These are phyloP conservation scores for Russula olivacea DNA, from an alignment of 768 basidiomycete species.

Conservation along the genomic window DNA sequence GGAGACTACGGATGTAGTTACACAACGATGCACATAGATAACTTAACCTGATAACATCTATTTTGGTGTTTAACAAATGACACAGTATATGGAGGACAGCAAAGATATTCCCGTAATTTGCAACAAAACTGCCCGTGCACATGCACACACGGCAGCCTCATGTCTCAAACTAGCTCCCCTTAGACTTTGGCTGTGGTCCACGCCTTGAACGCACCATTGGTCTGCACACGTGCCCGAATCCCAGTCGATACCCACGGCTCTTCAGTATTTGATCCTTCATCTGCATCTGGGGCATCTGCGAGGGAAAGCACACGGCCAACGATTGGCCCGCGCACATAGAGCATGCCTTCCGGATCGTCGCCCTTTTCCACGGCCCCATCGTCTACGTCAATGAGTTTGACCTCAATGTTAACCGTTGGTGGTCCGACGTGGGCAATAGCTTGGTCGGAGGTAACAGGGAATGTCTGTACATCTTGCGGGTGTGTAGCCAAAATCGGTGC, in stretches of 20 bases:
- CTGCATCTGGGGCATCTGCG: conserved; percentile 37
- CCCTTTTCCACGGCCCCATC: conserved; percentile 62
- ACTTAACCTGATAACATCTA: neutral
- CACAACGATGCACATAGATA: neutral
- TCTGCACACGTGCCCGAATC: conserved; percentile 31
- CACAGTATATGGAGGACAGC: neutral
- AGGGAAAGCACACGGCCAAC: conserved; percentile 50
- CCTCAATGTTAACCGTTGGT: conserved; percentile 81
- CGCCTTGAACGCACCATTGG: conserved; percentile 37
- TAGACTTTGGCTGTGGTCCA: conserved; percentile 7
- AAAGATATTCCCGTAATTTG: neutral
- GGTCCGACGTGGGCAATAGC: conserved; percentile 60
- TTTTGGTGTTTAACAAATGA: neutral
- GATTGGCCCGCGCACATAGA: conserved; percentile 67
- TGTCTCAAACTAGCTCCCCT: neutral
- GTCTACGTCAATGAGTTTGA: conserved; percentile 63
- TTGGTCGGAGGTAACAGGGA: conserved; percentile 35
- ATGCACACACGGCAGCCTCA: conserved; percentile 5
- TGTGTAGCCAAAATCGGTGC: conserved; percentile 81
- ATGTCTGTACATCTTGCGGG: conserved; percentile 77
- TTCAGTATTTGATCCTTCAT: conserved; percentile 24
- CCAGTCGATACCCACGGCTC: conserved; percentile 32
- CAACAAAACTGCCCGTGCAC: neutral
- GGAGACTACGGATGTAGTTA: neutral
- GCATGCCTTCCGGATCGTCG: conserved; percentile 54